A percentile compares a stretch with the other conserved stretches of the same genome.
Evolutionary conservation across 2,329 filamentous ascomycete genomes (phyloP).

Genomic region (Cladosporium sp.): DNA sequence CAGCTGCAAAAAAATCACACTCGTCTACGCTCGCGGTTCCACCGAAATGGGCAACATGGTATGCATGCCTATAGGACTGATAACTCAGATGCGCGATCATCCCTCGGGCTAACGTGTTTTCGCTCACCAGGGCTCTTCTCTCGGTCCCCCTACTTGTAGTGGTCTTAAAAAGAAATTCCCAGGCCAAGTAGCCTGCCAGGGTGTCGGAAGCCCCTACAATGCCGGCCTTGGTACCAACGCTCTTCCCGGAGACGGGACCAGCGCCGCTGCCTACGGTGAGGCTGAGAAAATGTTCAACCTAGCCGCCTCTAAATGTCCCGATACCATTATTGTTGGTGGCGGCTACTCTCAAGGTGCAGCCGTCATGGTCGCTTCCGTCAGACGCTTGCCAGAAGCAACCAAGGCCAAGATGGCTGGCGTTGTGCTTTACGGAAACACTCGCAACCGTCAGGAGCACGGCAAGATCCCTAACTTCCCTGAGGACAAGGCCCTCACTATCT

Average conservation of each 20-base stretch:
- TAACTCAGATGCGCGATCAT: background rate
- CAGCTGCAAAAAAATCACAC: constrained; percentile 50
- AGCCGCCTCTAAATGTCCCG: constrained; percentile 30
- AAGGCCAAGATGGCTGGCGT: constrained; percentile 38
- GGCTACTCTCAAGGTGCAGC: constrained; percentile 43
- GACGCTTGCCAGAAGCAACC: constrained; percentile 31
- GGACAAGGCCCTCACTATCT: constrained; percentile 39
- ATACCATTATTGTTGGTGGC: constrained; percentile 30
- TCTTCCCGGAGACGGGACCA: constrained; percentile 25
- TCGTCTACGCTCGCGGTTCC: constrained; percentile 60
- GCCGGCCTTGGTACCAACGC: constrained; percentile 27
- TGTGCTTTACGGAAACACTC: constrained; percentile 44
- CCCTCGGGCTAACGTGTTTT: background rate
- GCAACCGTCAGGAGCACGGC: constrained; percentile 41
- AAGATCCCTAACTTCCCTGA: constrained; percentile 38
- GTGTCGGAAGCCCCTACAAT: constrained; percentile 30
- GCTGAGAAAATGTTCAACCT: constrained; percentile 28
- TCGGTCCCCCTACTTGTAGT: constrained; percentile 30
- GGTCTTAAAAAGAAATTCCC: constrained; percentile 29
- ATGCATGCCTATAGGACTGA: background rate
- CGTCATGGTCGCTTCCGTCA: constrained; percentile 39
- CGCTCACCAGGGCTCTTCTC: constrained; percentile 24
- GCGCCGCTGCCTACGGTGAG: constrained; percentile 26
- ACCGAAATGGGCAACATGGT: constrained; percentile 56
- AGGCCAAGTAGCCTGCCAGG: constrained; percentile 30